Conservation (phyloP, 2,329 filamentous ascomycete genomes). For the Aureobasidium sp. region DNA sequence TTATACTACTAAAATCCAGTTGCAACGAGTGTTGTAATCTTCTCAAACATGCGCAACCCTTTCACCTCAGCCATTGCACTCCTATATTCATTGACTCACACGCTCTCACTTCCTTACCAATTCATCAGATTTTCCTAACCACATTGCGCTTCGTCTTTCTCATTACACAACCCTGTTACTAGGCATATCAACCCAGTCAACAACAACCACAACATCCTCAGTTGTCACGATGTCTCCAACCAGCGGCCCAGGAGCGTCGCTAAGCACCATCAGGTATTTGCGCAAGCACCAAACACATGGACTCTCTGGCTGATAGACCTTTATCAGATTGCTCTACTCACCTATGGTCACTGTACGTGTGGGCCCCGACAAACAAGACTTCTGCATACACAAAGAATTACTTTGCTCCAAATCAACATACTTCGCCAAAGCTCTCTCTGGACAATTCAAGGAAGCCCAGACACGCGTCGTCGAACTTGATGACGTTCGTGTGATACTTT, state of each 20-base stretch:
- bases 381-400: background rate
- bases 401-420: background rate
- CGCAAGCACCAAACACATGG: background rate
- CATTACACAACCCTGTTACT: background rate
- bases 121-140: too few relatives aligned
- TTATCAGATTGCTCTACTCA: background rate
- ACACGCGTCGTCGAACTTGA: background rate
- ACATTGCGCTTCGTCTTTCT: background rate
- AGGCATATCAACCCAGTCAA: background rate
- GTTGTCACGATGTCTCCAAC: background rate
- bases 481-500: background rate
- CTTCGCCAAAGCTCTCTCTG: background rate
- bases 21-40: background rate
- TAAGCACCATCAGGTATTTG: background rate
- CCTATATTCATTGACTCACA: background rate
- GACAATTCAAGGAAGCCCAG: background rate
- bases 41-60: background rate
- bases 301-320: background rate
- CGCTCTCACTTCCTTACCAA: background rate
- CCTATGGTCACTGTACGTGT: background rate
- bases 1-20: too few relatives aligned
- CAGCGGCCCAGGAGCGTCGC: background rate
- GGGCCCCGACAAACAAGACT: background rate
- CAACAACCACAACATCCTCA: background rate
- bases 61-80: too few relatives aligned